A percentile compares a stretch with the other conserved stretches of the same genome.
Conservation (phyloP, 2,329 filamentous ascomycete genomes). For the Laburnicola sp. region DNA sequence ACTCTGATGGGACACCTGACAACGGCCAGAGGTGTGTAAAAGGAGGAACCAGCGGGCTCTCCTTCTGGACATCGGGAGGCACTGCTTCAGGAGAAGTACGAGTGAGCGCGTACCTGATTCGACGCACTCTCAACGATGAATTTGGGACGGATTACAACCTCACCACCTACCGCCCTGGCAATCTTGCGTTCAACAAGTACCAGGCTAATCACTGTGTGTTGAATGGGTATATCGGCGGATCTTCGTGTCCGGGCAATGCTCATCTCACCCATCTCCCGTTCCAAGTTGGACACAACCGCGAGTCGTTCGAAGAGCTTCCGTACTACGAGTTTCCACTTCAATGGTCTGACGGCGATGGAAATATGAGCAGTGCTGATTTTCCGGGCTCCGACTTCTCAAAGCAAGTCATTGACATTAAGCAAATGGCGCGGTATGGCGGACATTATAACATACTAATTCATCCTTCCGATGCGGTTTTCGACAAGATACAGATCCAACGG, state of each 20-base stretch:
- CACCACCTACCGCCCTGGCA: slow-evolving; percentile 10
- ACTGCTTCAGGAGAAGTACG: slow-evolving; percentile 10
- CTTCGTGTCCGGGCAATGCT: slow-evolving; percentile 7
- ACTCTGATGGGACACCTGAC: slow-evolving; percentile 3
- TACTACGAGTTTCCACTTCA: slow-evolving; percentile 13
- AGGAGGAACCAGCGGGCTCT: slow-evolving; percentile 11
- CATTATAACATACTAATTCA: slow-evolving; percentile 12
- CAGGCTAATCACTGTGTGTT: slow-evolving; percentile 9
- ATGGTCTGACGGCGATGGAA: slow-evolving; percentile 12
- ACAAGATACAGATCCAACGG: slow-evolving; percentile 11
- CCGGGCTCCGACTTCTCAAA: slow-evolving; percentile 10
- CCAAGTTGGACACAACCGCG: slow-evolving; percentile 11
- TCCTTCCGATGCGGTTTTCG: slow-evolving; percentile 10
- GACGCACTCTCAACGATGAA: slow-evolving; percentile 1
- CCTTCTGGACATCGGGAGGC: slow-evolving; percentile 7
- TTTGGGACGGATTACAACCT: slow-evolving; percentile 11
- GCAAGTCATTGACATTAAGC: slow-evolving; percentile 7
- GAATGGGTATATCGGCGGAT: slow-evolving; percentile 9
- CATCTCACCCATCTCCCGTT: slow-evolving; percentile 12
- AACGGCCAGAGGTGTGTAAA: slow-evolving; percentile 3
- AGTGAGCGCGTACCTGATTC: slow-evolving; percentile 4
- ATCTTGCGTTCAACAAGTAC: slow-evolving; percentile 11
- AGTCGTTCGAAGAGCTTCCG: slow-evolving; percentile 8
- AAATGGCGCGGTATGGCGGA: slow-evolving; percentile 10
- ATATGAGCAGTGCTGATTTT: slow-evolving; percentile 13